These are phyloP conservation scores for Wickerhamiella australiensis DNA, from an alignment of 805 yeast genomes.

Conservation along the genomic window DNA sequence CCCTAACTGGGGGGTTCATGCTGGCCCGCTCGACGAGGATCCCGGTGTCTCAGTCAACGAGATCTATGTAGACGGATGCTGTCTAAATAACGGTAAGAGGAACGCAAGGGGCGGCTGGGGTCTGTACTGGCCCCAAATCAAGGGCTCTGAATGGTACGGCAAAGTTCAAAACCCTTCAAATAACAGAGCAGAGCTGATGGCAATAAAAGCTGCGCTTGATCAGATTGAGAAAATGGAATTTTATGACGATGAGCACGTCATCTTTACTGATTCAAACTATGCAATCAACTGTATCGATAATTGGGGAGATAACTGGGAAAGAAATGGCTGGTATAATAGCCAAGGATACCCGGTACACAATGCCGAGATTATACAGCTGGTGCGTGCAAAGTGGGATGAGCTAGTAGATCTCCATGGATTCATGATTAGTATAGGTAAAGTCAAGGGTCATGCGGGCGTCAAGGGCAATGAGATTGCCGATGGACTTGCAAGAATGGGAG, in stretches of 20 bases:
- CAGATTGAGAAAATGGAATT: no score
- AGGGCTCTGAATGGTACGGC: no score
- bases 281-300: constrained; percentile 42
- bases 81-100: no score
- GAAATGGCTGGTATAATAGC: constrained; percentile 41
- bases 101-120: no score
- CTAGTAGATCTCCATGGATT: constrained; percentile 23
- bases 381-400: constrained; percentile 30
- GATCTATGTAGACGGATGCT: no score
- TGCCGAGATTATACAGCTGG: constrained; percentile 36
- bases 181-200: no score
- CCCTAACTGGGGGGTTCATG: no score
- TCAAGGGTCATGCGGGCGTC: constrained; percentile 58
- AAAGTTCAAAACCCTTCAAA: no score
- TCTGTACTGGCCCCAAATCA: no score
- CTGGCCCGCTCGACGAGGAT: no score
- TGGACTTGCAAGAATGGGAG: constrained; percentile 53
- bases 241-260: constrained; percentile 17
- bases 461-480: constrained; percentile 73
- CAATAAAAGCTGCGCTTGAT: no score
- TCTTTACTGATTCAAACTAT: constrained; percentile 64
- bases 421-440: constrained; percentile 42
- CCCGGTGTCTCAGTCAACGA: no score
- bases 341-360: constrained; percentile 39
- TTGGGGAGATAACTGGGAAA: constrained; percentile 51